Evolutionary conservation across 768 basidiomycete genomes (phyloP).

Genomic region (Lyophyllum semitale): DNA sequence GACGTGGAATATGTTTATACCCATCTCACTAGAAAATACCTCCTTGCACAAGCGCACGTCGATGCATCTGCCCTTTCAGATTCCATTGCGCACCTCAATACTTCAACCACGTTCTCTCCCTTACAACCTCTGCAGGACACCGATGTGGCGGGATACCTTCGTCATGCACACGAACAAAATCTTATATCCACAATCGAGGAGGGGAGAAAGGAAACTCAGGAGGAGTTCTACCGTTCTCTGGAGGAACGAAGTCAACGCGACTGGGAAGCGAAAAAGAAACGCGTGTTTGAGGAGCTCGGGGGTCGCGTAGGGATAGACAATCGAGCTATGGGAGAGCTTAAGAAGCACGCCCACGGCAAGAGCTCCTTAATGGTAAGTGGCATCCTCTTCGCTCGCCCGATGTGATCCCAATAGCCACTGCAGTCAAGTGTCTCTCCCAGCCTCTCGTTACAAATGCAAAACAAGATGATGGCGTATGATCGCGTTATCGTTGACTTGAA

Average conservation of each 20-base stretch:
- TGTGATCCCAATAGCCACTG: neutral
- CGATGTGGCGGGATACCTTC: slow-evolving; percentile 90
- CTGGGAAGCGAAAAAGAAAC: slow-evolving; percentile 90
- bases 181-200: slow-evolving; percentile 94
- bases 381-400: neutral
- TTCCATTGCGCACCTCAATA: slow-evolving; percentile 83
- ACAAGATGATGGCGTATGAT: slow-evolving; percentile 96
- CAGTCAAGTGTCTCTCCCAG: slow-evolving; percentile 48
- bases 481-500: slow-evolving; percentile 80
- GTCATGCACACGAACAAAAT: slow-evolving; percentile 94
- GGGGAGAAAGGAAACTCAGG: slow-evolving; percentile 80
- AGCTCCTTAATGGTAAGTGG: slow-evolving; percentile 52
- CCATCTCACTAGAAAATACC: slow-evolving; percentile 66
- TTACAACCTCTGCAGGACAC: slow-evolving; percentile 94
- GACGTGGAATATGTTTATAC: slow-evolving; percentile 3
- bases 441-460: slow-evolving; percentile 79
- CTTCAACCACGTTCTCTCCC: slow-evolving; percentile 81
- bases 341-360: slow-evolving; percentile 62
- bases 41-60: slow-evolving; percentile 92
- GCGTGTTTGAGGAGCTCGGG: slow-evolving; percentile 88
- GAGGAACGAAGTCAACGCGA: slow-evolving; percentile 75
- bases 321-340: slow-evolving; percentile 57
- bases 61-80: slow-evolving; percentile 86
- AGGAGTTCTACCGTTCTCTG: slow-evolving; percentile 80
- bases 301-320: slow-evolving; percentile 61